phyloP scores from a whole-genome alignment of 2,329 filamentous ascomycete genomes.

The Aureobasidium pullulans region DNA sequence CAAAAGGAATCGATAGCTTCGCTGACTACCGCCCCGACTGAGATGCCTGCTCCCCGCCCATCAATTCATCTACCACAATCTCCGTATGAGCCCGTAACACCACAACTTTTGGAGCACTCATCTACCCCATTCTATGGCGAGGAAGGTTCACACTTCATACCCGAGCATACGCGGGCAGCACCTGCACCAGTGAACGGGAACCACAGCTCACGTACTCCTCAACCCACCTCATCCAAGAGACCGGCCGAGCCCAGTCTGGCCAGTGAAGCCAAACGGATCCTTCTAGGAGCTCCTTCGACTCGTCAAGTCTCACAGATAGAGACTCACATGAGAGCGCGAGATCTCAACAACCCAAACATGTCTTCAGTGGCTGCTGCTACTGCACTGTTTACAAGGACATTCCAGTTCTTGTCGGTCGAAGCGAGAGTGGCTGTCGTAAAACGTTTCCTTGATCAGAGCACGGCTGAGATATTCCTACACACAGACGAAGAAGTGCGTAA shows the following conservation, averaged over 20 bases:
- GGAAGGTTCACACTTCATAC: background rate
- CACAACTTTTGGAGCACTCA: background rate
- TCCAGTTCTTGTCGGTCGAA: background rate
- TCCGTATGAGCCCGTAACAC: background rate
- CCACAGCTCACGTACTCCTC: background rate
- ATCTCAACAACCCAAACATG: background rate
- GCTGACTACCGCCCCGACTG: background rate
- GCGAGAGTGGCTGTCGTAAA: background rate
- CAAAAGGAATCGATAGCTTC: background rate
- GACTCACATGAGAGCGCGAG: background rate
- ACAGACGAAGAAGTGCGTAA: background rate
- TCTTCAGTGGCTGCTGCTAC: constrained; percentile 2
- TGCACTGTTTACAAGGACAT: background rate
- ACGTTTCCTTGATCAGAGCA: background rate
- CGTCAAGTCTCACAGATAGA: background rate
- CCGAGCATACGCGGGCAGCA: no score
- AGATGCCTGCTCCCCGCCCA: background rate
- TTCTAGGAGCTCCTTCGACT: background rate
- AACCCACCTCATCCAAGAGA: background rate
- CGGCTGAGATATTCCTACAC: background rate
- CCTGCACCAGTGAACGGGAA: background rate
- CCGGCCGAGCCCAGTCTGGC: background rate
- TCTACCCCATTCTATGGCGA: background rate
- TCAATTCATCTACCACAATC: background rate
- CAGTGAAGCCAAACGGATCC: background rate